Percentiles rank a stretch among this genome's conserved stretches.
These are phyloP conservation scores for Collybiopsis confluens DNA, from an alignment of 768 basidiomycete genomes.

Conservation along the genomic window DNA sequence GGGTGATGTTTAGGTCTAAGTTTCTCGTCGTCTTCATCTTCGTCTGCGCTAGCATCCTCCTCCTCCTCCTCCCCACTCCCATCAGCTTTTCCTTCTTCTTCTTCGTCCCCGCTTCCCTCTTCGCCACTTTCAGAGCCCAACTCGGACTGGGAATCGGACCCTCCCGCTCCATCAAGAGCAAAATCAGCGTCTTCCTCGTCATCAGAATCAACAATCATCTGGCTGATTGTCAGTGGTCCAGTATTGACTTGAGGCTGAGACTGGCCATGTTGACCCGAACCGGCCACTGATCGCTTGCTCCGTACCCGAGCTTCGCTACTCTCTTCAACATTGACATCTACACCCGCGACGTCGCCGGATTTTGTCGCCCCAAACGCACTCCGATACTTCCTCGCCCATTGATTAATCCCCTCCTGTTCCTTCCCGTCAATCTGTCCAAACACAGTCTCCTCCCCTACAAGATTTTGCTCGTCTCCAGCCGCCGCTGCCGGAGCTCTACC, in stretches of 20 bases:
- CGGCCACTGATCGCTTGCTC: no score
- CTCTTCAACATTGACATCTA: conserved; percentile 45
- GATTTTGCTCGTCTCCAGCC: not conserved
- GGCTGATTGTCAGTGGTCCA: conserved; percentile 2
- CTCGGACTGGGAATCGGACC: conserved; percentile 32
- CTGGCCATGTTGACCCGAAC: not conserved
- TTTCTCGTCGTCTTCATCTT: conserved; percentile 36
- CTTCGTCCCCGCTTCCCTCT: conserved; percentile 11
- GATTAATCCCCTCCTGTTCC: conserved; percentile 42
- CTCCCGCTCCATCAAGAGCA: conserved; percentile 34
- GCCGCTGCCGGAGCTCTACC: conserved; percentile 15
- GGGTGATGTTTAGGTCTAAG: conserved; percentile 58
- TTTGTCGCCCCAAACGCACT: conserved; percentile 33
- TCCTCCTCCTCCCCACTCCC: conserved; percentile 33
- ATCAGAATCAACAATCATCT: conserved; percentile 1
- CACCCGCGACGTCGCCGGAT: conserved; percentile 20
- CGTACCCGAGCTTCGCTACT: no score
- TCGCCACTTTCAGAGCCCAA: conserved; percentile 31
- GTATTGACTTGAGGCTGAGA: not conserved
- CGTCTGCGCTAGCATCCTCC: conserved; percentile 33
- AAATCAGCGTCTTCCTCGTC: conserved; percentile 4
- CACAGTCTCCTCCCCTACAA: conserved; percentile 30
- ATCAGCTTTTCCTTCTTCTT: not conserved
- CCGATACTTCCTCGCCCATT: conserved; percentile 37
- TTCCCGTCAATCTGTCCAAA: conserved; percentile 48